Percentiles rank a stretch among this genome's conserved stretches.
phyloP scores from a whole-genome alignment of 2,329 filamentous ascomycete genomes.

The Tolypocladium nubicola region DNA sequence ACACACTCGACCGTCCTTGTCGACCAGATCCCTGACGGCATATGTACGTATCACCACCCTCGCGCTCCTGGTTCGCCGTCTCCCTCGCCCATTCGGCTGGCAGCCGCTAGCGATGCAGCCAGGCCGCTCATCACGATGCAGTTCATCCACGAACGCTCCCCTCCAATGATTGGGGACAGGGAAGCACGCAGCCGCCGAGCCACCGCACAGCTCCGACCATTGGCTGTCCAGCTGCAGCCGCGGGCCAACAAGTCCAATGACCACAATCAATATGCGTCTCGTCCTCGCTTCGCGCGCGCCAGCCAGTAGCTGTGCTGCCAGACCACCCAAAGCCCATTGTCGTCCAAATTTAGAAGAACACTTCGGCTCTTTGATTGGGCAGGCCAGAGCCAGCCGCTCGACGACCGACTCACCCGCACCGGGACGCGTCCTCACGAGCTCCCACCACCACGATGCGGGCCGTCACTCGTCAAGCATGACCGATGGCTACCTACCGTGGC shows the following conservation, averaged over 20 bases:
- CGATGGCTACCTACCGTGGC: background rate
- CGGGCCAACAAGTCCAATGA: constrained; percentile 10
- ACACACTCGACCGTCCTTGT: background rate
- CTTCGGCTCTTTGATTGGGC: constrained; percentile 21
- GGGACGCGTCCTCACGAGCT: background rate
- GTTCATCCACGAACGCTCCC: background rate
- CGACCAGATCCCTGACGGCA: background rate
- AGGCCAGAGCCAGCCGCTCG: background rate
- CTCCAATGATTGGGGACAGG: constrained; percentile 6
- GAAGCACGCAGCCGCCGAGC: constrained; percentile 15
- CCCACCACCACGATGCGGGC: background rate
- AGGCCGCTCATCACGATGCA: background rate
- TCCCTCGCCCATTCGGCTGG: background rate
- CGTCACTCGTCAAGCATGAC: background rate
- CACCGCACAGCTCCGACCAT: constrained; percentile 8
- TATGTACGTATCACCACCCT: background rate
- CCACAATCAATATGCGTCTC: constrained; percentile 4
- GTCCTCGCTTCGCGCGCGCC: constrained; percentile 27
- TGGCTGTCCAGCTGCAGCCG: constrained; percentile 8
- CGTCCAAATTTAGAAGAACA: constrained; percentile 24
- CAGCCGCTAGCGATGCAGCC: background rate
- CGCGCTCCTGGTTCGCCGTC: background rate
- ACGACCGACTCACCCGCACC: background rate
- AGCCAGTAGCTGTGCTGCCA: constrained; percentile 17
- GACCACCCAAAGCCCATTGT: constrained; percentile 11